These are phyloP conservation scores for Rhizomucor miehei DNA, from an alignment of 371 early-diverging fungal species.

Conservation along the genomic window DNA sequence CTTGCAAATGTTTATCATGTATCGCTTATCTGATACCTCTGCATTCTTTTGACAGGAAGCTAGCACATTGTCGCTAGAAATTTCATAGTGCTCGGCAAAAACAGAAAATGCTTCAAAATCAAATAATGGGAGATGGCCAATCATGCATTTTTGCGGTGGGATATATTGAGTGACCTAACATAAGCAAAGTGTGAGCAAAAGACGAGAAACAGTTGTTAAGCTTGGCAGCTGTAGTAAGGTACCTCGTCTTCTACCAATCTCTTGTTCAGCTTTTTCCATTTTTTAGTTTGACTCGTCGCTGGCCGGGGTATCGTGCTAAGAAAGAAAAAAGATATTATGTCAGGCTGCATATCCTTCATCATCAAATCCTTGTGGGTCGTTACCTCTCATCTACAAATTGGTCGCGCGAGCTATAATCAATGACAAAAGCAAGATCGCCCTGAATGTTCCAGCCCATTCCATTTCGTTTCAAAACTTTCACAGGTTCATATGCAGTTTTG, in stretches of 20 bases:
- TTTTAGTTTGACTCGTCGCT: constrained; percentile 17
- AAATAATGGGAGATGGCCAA: constrained; percentile 64
- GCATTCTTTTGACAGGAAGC: constrained; percentile 68
- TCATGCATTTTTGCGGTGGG: constrained; percentile 58
- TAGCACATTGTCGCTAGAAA: constrained; percentile 45
- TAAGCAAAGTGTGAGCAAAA: no score
- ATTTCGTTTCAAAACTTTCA: constrained; percentile 46
- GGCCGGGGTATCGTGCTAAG: constrained; percentile 15
- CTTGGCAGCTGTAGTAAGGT: neutral
- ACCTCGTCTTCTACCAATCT: constrained; percentile 30
- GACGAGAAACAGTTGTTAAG: no score
- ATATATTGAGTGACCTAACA: constrained; percentile 39
- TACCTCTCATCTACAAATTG: constrained; percentile 45
- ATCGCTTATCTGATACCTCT: constrained; percentile 42
- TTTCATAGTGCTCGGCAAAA: constrained; percentile 64
- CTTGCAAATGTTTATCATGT: neutral
- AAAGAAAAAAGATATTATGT: no score
- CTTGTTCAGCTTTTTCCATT: constrained; percentile 22
- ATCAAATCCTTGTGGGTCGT: constrained; percentile 1
- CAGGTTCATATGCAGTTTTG: constrained; percentile 43
- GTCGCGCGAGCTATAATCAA: constrained; percentile 37
- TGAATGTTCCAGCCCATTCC: constrained; percentile 69
- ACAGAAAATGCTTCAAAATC: constrained; percentile 66
- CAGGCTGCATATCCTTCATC: no score
- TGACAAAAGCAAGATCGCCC: constrained; percentile 69